phyloP scores from a whole-genome alignment of 2,329 filamentous ascomycete species.

The Penicillium digitatum region DNA sequence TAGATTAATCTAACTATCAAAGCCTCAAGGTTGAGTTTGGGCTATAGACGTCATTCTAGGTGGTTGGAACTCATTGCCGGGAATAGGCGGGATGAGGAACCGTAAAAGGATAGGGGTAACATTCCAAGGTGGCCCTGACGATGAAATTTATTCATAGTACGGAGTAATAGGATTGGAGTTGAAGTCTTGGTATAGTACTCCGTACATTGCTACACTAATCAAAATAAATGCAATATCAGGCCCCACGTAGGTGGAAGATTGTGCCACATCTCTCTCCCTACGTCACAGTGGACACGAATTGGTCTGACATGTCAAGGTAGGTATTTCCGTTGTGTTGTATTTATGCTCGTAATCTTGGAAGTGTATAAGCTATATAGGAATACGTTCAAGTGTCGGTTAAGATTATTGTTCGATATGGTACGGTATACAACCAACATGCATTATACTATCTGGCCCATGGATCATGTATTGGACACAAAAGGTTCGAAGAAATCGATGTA shows the following conservation, averaged over 20 bases:
- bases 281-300: slow-evolving; percentile 19
- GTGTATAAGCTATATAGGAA: neutral
- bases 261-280: slow-evolving; percentile 3
- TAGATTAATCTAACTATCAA: neutral
- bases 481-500: too few species aligned
- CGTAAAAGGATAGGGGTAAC: neutral
- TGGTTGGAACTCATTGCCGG: neutral
- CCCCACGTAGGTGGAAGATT: neutral
- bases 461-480: neutral
- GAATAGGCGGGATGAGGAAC: slow-evolving; percentile 1
- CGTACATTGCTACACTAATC: neutral
- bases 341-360: neutral
- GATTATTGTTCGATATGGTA: neutral
- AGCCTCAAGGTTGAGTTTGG: neutral
- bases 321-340: neutral
- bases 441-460: neutral
- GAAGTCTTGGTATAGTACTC: neutral
- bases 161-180: neutral
- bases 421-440: neutral
- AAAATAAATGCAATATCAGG: neutral
- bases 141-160: neutral
- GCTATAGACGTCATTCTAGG: neutral
- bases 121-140: neutral
- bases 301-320: neutral
- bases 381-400: too few species aligned